Base-by-base conservation (phyloP, 1,284 basidiomycete species). In the Hemileia vastatrix region DNA sequence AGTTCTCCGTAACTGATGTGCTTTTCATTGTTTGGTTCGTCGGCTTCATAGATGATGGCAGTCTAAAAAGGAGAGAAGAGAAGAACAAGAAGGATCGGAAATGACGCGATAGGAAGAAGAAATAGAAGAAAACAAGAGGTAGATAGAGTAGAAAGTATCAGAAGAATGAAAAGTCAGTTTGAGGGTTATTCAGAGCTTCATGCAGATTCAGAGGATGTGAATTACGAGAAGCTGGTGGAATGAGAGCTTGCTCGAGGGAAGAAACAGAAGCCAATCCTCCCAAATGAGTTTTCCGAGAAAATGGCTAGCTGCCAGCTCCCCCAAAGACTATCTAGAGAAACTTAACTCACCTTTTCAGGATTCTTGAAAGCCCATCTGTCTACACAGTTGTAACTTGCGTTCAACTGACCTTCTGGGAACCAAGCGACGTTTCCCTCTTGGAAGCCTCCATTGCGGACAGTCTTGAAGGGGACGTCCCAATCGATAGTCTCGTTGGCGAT, bases 1-100 rank as follows among this genome's bases (percentile, higher is more conserved):
- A 98, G 87, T 77, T 96, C 84, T 18, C 81, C 81, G 76, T 89
- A 97, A 45, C 85, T 81, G 75, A 97, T 82, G 65, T 86, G 81
- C 66, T 83, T 77, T 62, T 89, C 87, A 66, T 91, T 82, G 61
- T 83, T 84, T 1, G 92, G 89, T 78, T 97, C 94, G 72, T 98
- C 94, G 3, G 91, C 92, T 78, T 98, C 94, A 80, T 93, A 98
- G 78, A 97, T 94, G 79, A 97, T 95, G 52, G 94, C 94, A 24
- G 86, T 84, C 87, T 79, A 64, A 3, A 54, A 15, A n/a, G n/a
- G n/a, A n/a, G n/a, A n/a, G n/a, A n/a, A n/a, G n/a, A n/a, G n/a
- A n/a, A n/a, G n/a, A n/a, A n/a, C n/a, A 83, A 64, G 21, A 11
- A 36, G 43, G 11, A 49, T 54, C 4, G 21, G 32, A 19, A 11